Evolutionary conservation across 208 protist genomes (phyloP).

Genomic region (Leptomonas pyrrhocoris): DNA sequence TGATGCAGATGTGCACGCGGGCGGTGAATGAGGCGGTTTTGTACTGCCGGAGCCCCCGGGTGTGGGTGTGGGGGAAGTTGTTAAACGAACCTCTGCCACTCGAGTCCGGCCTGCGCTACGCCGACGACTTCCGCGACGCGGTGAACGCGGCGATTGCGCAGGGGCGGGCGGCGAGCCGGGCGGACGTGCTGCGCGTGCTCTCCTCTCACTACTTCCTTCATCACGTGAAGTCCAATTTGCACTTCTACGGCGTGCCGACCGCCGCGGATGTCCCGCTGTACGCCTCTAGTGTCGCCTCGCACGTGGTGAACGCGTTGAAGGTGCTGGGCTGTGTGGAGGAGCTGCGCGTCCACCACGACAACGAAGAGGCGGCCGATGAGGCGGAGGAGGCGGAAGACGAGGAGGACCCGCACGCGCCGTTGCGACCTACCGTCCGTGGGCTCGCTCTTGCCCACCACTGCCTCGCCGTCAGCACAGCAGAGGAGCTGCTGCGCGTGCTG

Average conservation of each 20-base stretch:
- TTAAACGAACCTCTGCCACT: constrained; percentile 85
- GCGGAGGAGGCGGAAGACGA: constrained; percentile 33
- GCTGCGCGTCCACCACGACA: constrained; percentile 7
- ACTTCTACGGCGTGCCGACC: constrained; percentile 80
- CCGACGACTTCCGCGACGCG: constrained; percentile 77
- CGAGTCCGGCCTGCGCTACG: constrained; percentile 78
- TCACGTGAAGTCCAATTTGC: constrained; percentile 72
- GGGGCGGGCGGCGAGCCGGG: constrained; percentile 51
- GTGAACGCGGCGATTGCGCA: constrained; percentile 81
- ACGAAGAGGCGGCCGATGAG: constrained; percentile 2
- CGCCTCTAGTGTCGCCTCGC: constrained; percentile 72
- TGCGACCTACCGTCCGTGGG: constrained; percentile 64
- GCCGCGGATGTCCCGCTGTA: constrained; percentile 72
- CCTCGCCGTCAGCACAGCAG: constrained; percentile 60
- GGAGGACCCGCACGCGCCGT: constrained; percentile 50
- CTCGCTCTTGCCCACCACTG: constrained; percentile 64
- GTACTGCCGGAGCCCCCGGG: constrained; percentile 62
- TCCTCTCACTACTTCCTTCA: constrained; percentile 85
- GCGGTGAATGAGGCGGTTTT: constrained; percentile 71
- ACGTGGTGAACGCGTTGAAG: constrained; percentile 57
- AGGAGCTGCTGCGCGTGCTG: constrained; percentile 43
- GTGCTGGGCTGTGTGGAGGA: constrained; percentile 56
- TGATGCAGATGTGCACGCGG: constrained; percentile 82
- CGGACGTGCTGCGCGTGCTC: constrained; percentile 76
- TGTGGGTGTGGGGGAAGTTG: constrained; percentile 71